Evolutionary conservation across 2,329 filamentous ascomycete species (phyloP).

Genomic region (Alternaria gaisen): DNA sequence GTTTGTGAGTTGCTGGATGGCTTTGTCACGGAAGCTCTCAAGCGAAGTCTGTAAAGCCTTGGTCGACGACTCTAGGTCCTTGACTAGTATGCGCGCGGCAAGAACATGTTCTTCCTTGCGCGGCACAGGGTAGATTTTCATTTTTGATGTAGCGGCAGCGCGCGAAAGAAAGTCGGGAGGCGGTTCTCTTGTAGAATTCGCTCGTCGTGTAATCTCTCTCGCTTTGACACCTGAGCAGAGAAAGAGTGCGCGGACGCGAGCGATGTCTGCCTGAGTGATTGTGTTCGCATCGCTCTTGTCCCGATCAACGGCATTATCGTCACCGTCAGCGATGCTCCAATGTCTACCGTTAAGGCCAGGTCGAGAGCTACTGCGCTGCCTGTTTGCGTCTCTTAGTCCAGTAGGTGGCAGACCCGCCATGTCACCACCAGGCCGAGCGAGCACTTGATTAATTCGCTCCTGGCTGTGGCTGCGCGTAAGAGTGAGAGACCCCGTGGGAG

Average conservation of each 20-base stretch:
- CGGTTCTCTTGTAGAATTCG: slow-evolving; percentile 57
- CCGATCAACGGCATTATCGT: slow-evolving; percentile 44
- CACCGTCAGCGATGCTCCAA: slow-evolving; percentile 66
- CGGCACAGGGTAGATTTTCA: slow-evolving; percentile 55
- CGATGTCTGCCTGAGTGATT: slow-evolving; percentile 73
- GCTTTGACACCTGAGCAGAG: slow-evolving; percentile 91
- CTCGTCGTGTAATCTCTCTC: slow-evolving; percentile 76
- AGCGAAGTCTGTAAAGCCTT: slow-evolving; percentile 61
- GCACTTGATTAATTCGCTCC: slow-evolving; percentile 41
- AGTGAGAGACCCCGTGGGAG: slow-evolving; percentile 32
- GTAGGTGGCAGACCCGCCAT: slow-evolving; percentile 42
- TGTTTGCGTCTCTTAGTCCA: slow-evolving; percentile 33
- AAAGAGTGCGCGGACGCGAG: slow-evolving; percentile 78
- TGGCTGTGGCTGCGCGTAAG: slow-evolving; percentile 34
- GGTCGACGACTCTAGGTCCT: slow-evolving; percentile 57
- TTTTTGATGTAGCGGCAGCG: slow-evolving; percentile 56
- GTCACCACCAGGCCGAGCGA: slow-evolving; percentile 44
- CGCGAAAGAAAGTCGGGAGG: slow-evolving; percentile 48
- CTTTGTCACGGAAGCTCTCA: slow-evolving; percentile 58
- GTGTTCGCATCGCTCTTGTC: slow-evolving; percentile 28
- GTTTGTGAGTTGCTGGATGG: slow-evolving; percentile 55
- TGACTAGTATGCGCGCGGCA: slow-evolving; percentile 62
- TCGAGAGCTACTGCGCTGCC: slow-evolving; percentile 42
- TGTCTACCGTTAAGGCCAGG: slow-evolving; percentile 56
- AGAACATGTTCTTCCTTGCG: slow-evolving; percentile 63